Conservation (phyloP, 495 filamentous ascomycete species). For the Penicillium maclennaniae region DNA sequence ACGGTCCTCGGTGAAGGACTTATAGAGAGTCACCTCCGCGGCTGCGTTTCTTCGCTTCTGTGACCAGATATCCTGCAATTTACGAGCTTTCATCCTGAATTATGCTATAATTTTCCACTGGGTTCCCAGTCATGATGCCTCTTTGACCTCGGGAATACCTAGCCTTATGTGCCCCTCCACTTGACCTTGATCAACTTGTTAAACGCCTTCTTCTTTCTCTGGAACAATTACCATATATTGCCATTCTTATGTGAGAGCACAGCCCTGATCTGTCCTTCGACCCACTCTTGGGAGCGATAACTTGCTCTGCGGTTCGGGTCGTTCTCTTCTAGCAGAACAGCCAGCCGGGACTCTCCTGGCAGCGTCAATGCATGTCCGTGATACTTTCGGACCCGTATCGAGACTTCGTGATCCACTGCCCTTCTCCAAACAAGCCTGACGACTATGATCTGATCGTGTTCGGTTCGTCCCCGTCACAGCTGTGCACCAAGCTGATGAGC, state of each 20-base stretch:
- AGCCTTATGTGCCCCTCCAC: background rate
- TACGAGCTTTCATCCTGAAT: background rate
- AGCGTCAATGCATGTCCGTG: conserved; percentile 41
- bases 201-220: background rate
- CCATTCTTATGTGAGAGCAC: conserved; percentile 11
- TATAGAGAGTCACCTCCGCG: conserved; percentile 11
- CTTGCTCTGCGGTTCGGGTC: background rate
- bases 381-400: conserved; percentile 42
- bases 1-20: conserved; percentile 7
- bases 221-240: background rate
- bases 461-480: conserved; percentile 19
- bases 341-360: conserved; percentile 39
- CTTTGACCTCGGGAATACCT: conserved; percentile 1
- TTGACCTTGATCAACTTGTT: background rate
- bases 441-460: conserved; percentile 33
- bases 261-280: background rate
- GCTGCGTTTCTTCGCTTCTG: background rate
- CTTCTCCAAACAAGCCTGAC: conserved; percentile 18
- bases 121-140: background rate
- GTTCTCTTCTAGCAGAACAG: conserved; percentile 2
- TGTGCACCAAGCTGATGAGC: conserved; percentile 27
- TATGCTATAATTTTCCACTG: conserved; percentile 1
- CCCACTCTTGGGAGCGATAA: conserved; percentile 1
- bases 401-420: conserved; percentile 38
- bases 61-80: background rate